Percentiles rank a stretch among this genome's conserved stretches.
Conservation (phyloP, 495 filamentous ascomycete species). For the Tuber melanosporum region DNA sequence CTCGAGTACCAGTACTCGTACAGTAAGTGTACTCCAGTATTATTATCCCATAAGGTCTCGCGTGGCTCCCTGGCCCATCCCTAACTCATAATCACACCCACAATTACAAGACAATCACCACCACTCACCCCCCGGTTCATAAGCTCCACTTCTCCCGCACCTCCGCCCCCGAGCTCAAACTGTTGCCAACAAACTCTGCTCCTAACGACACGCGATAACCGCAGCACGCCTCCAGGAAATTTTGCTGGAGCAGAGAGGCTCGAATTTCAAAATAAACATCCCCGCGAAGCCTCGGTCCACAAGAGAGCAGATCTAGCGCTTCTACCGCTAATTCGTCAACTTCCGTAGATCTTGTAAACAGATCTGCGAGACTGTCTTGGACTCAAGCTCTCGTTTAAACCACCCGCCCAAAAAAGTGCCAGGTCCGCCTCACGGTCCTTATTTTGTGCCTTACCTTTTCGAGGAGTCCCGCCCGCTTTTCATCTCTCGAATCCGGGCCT, state of each 20-base stretch:
- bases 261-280: neutral
- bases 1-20: too few relatives aligned
- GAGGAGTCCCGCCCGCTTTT: slow-evolving; percentile 31
- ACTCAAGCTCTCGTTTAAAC: slow-evolving; percentile 29
- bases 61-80: slow-evolving; percentile 33
- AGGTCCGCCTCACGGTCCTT: slow-evolving; percentile 31
- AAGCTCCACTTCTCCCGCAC: slow-evolving; percentile 34
- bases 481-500: slow-evolving; percentile 22
- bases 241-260: neutral
- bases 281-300: neutral
- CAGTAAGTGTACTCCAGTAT: neutral
- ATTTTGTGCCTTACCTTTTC: slow-evolving; percentile 13
- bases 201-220: slow-evolving; percentile 1
- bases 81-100: neutral
- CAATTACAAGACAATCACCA: neutral
- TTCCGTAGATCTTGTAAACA: slow-evolving; percentile 28
- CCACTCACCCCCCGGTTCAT: slow-evolving; percentile 25
- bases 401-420: slow-evolving; percentile 13
- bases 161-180: slow-evolving; percentile 6
- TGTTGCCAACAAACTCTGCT: slow-evolving; percentile 14
- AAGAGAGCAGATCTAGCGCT: slow-evolving; percentile 12
- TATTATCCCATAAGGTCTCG: slow-evolving; percentile 10
- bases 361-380: slow-evolving; percentile 38
- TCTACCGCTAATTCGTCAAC: slow-evolving; percentile 14
- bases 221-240: neutral